Evolutionary conservation across 192 early-diverging fungal species (phyloP).

Genomic region (Geranomyces michiganensis): DNA sequence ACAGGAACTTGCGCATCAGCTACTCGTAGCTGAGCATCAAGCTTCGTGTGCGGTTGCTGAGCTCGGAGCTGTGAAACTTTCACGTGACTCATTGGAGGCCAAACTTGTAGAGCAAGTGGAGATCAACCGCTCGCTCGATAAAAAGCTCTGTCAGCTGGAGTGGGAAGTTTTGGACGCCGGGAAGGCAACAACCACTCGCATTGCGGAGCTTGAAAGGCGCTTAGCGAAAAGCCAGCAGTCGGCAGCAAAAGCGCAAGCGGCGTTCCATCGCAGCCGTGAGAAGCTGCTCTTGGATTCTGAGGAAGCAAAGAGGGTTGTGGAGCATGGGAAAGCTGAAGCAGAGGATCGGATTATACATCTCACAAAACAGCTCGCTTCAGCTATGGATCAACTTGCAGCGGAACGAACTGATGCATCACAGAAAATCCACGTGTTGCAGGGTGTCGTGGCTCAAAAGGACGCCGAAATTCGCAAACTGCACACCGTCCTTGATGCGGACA

Average conservation of each 20-base stretch:
- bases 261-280: conserved; percentile 6
- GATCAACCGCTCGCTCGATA: conserved; percentile 19
- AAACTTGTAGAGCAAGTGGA: conserved; percentile 22
- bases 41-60: conserved; percentile 23
- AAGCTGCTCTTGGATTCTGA: conserved; percentile 21
- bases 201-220: conserved; percentile 27
- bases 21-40: conserved; percentile 25
- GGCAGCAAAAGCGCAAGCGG: not conserved
- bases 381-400: conserved; percentile 1
- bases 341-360: not conserved
- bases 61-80: conserved; percentile 12
- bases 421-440: not conserved
- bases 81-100: conserved; percentile 11
- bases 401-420: not conserved
- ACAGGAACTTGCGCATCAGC: conserved; percentile 17
- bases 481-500: not conserved
- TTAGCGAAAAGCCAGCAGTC: conserved; percentile 15
- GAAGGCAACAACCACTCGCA: conserved; percentile 1
- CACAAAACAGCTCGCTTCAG: not conserved
- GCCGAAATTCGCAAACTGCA: not conserved
- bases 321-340: not conserved
- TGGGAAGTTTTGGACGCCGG: conserved; percentile 29
- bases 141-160: conserved; percentile 16
- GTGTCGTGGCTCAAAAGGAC: not conserved
- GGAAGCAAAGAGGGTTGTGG: conserved; percentile 4